These are phyloP conservation scores for Phialocephala subalpina DNA, from an alignment of 2,329 filamentous ascomycete species.

Conservation along the genomic window DNA sequence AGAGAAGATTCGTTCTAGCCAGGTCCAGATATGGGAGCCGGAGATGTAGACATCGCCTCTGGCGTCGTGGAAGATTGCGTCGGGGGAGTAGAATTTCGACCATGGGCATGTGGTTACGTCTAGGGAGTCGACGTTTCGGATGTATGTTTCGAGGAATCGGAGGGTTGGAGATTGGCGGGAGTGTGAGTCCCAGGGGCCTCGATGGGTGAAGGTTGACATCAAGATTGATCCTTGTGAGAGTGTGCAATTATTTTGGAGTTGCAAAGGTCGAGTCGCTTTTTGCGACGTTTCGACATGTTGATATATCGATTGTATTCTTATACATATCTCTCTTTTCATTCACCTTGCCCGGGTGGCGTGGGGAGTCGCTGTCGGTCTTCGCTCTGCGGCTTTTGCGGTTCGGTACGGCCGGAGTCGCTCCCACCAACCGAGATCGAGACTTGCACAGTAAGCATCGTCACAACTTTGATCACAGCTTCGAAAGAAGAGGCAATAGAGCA, in stretches of 20 bases:
- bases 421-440: too few relatives aligned
- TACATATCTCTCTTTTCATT: neutral
- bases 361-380: neutral
- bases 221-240: neutral
- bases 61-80: conserved; percentile 27
- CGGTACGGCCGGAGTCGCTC: neutral
- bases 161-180: conserved; percentile 77
- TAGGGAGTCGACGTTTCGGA: conserved; percentile 16
- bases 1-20: conserved; percentile 12
- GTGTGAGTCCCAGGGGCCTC: conserved; percentile 93
- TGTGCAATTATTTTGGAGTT: neutral
- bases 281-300: too few relatives aligned
- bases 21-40: conserved; percentile 24
- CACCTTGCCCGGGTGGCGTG: neutral
- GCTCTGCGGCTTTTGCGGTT: neutral
- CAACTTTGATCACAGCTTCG: neutral
- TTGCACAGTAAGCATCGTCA: conserved; percentile 2
- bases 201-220: conserved; percentile 24
- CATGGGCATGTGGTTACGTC: neutral
- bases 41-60: conserved; percentile 28
- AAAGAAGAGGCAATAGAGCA: neutral
- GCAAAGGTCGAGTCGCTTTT: neutral
- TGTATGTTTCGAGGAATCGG: conserved; percentile 28
- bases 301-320: neutral
- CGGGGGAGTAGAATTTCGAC: conserved; percentile 19